These are phyloP conservation scores for Leccinum disarticulatum DNA, from an alignment of 768 basidiomycete genomes.

Conservation along the genomic window DNA sequence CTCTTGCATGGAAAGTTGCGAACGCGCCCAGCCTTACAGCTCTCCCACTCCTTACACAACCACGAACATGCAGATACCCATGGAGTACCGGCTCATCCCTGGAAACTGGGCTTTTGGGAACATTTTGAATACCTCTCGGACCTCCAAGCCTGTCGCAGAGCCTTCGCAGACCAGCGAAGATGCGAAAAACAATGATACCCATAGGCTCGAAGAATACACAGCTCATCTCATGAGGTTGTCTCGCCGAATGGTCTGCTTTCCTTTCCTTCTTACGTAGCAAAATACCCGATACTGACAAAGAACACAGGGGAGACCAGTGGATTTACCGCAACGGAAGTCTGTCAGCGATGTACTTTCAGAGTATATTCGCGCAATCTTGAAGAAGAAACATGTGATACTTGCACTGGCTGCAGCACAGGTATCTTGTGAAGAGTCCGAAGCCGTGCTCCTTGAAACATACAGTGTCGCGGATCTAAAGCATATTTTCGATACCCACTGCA, in stretches of 20 bases:
- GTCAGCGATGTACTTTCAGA: background rate
- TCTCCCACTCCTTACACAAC: too few species aligned
- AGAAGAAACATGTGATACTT: background rate
- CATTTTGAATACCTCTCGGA: background rate
- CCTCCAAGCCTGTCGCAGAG: background rate
- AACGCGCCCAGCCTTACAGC: too few species aligned
- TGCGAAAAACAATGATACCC: too few species aligned
- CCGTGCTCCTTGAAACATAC: background rate
- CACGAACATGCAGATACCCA: too few species aligned
- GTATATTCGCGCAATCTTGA: background rate
- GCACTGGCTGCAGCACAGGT: background rate
- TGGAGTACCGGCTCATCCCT: background rate
- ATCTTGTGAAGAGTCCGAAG: too few species aligned
- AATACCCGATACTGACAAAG: background rate
- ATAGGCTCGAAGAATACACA: too few species aligned
- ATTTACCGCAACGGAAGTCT: background rate
- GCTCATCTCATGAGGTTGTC: too few species aligned
- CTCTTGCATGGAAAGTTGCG: too few species aligned
- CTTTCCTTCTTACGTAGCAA: background rate
- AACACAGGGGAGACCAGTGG: background rate
- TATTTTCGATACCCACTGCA: background rate
- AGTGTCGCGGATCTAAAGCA: background rate
- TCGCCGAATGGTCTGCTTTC: too few species aligned
- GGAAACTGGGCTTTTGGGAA: background rate
- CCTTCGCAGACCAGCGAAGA: background rate